These are phyloP conservation scores for Saccharomycopsis malanga DNA, from an alignment of 805 yeast genomes.

Conservation along the genomic window DNA sequence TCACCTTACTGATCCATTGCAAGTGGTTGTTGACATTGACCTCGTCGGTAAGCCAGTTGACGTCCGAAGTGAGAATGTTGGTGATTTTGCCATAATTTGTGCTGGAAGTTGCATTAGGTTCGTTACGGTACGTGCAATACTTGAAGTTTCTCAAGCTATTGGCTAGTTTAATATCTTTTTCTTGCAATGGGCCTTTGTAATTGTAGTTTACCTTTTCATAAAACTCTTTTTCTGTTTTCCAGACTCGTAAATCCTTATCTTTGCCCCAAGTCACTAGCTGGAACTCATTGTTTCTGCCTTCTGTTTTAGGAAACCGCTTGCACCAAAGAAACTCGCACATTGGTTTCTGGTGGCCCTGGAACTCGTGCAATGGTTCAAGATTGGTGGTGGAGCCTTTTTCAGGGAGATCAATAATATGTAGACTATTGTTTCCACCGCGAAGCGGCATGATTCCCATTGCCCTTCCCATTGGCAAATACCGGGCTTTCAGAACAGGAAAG, in stretches of 20 bases:
- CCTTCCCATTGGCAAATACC: conserved; percentile 83
- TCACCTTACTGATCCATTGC: conserved; percentile 40
- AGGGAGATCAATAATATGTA: conserved; percentile 30
- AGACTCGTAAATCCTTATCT: conserved; percentile 75
- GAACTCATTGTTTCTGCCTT: conserved; percentile 66
- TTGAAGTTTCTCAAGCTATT: conserved; percentile 27
- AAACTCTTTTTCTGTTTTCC: conserved; percentile 56
- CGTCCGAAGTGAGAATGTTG: conserved; percentile 35
- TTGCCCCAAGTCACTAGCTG: conserved; percentile 93
- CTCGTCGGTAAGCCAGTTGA: conserved; percentile 34
- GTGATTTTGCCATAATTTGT: conserved; percentile 30
- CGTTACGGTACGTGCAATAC: conserved; percentile 44
- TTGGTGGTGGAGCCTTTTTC: conserved; percentile 5
- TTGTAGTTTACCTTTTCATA: conserved; percentile 40
- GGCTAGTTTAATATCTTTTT: conserved; percentile 25
- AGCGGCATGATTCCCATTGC: conserved; percentile 88
- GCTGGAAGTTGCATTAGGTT: conserved; percentile 30
- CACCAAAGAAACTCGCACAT: conserved; percentile 90
- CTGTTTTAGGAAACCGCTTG: conserved; percentile 42
- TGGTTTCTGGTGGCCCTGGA: conserved; percentile 78
- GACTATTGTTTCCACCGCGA: conserved; percentile 65
- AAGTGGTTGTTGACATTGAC: conserved; percentile 61
- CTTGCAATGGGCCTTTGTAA: conserved; percentile 33
- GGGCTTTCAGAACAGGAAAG: conserved; percentile 84
- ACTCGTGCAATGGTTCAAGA: conserved; percentile 49